Percentiles rank a stretch among this genome's conserved stretches.
Evolutionary conservation across 1,284 basidiomycete genomes (phyloP).

Genomic region (Phlebopus sp.): DNA sequence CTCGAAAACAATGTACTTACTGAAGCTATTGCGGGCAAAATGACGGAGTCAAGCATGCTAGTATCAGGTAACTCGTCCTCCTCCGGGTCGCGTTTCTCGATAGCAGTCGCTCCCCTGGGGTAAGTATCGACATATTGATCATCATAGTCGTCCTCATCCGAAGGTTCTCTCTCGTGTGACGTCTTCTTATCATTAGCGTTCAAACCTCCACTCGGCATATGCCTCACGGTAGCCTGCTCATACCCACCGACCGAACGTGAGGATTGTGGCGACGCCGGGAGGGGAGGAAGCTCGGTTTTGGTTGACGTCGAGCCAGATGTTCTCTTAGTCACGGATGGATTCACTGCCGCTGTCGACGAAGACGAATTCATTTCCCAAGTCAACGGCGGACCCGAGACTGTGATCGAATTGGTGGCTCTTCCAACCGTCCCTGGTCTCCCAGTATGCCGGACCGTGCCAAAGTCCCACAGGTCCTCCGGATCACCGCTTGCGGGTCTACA

Average conservation of each 20-base stretch:
- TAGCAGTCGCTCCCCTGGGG: constrained; percentile 10
- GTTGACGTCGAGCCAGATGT: constrained; percentile 38
- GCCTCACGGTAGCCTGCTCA: constrained; percentile 67
- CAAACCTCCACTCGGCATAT: constrained; percentile 38
- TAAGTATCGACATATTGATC: constrained; percentile 38
- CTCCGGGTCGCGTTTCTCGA: constrained; percentile 40
- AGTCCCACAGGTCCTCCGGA: constrained; percentile 91
- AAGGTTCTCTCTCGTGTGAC: constrained; percentile 41
- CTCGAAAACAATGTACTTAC: constrained; percentile 44
- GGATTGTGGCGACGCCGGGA: constrained; percentile 23
- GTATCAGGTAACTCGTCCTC: constrained; percentile 75
- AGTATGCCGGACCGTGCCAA: constrained; percentile 81
- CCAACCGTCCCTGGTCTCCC: constrained; percentile 59
- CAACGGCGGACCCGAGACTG: constrained; percentile 61
- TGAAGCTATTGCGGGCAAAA: constrained; percentile 88
- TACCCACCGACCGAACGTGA: constrained; percentile 42
- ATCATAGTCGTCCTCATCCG: constrained; percentile 69
- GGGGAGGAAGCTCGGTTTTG: constrained; percentile 60
- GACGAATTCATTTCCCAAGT: constrained; percentile 75
- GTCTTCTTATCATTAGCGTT: constrained; percentile 14
- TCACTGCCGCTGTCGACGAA: constrained; percentile 38
- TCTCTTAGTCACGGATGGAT: constrained; percentile 33
- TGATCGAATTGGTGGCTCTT: constrained; percentile 52
- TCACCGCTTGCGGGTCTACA: constrained; percentile 56
- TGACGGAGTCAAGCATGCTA: constrained; percentile 92